phyloP scores from a whole-genome alignment of 2,329 filamentous ascomycete species.

The Colletotrichum paranaense region DNA sequence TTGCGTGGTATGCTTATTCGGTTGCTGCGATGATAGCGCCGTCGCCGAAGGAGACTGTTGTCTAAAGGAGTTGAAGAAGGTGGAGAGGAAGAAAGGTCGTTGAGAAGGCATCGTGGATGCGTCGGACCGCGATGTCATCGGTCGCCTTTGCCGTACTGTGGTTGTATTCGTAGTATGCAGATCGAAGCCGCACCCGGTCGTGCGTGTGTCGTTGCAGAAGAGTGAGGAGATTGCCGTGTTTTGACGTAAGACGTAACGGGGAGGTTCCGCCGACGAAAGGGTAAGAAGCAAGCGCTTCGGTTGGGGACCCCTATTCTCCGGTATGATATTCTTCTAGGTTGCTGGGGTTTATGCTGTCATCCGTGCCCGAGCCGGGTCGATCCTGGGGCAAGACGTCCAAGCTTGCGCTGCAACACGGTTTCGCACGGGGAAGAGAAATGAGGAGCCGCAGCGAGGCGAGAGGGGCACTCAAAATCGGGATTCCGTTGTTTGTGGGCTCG shows the following conservation, averaged over 20 bases:
- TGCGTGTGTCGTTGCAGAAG: not conserved
- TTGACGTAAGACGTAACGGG: conserved; percentile 22
- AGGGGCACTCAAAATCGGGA: not conserved
- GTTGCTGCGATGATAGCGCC: conserved; percentile 31
- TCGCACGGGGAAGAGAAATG: conserved; percentile 21
- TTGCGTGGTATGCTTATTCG: conserved; percentile 35
- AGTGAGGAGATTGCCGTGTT: not conserved
- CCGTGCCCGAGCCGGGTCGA: conserved; percentile 30
- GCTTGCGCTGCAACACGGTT: conserved; percentile 24
- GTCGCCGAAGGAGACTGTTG: conserved; percentile 51
- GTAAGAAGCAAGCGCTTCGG: conserved; percentile 15
- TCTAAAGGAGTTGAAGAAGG: conserved; percentile 67
- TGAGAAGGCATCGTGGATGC: conserved; percentile 59
- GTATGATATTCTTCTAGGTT: conserved; percentile 12
- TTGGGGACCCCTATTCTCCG: conserved; percentile 32
- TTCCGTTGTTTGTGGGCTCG: not conserved
- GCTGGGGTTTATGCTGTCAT: conserved; percentile 33
- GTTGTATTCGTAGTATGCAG: not conserved
- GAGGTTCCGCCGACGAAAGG: conserved; percentile 13
- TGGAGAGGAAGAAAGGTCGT: conserved; percentile 67
- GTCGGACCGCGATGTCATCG: not conserved
- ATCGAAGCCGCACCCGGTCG: not conserved
- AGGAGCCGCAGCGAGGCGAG: not conserved
- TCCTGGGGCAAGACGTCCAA: conserved; percentile 26
- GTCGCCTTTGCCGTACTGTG: conserved; percentile 3